phyloP scores from a whole-genome alignment of 2,329 filamentous ascomycete genomes.

The Knoxdaviesia proteae region DNA sequence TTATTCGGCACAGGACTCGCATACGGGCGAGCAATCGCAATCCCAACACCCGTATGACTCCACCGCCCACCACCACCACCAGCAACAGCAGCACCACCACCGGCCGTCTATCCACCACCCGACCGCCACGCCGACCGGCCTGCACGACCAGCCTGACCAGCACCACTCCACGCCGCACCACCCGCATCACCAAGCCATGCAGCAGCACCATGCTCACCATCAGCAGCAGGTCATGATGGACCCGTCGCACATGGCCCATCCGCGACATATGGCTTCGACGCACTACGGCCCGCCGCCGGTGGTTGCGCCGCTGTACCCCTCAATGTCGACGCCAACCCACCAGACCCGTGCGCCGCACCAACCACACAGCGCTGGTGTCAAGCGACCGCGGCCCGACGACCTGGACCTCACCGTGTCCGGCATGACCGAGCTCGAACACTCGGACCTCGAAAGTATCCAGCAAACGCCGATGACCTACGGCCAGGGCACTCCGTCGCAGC shows the following conservation, averaged over 20 bases:
- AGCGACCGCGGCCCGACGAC: slow-evolving; percentile 35
- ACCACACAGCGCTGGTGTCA: slow-evolving; percentile 16
- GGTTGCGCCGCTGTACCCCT: slow-evolving; percentile 29
- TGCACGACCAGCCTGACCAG: slow-evolving; percentile 22
- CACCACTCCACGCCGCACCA: slow-evolving; percentile 15
- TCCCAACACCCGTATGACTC: slow-evolving; percentile 41
- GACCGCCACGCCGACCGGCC: slow-evolving; percentile 17
- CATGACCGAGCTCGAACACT: slow-evolving; percentile 29
- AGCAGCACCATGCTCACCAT: slow-evolving; percentile 25
- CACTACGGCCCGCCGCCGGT: slow-evolving; percentile 31
- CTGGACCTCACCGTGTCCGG: slow-evolving; percentile 32
- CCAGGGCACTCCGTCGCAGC: slow-evolving; percentile 14
- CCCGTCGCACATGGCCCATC: slow-evolving; percentile 26
- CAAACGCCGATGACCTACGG: slow-evolving; percentile 21
- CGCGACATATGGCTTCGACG: slow-evolving; percentile 21
- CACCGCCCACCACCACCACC: slow-evolving; percentile 13
- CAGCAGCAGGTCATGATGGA: slow-evolving; percentile 35
- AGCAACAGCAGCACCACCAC: slow-evolving; percentile 8
- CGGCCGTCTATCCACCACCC: slow-evolving; percentile 24
- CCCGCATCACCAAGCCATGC: slow-evolving; percentile 17
- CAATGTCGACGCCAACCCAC: slow-evolving; percentile 21
- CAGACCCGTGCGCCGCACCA: slow-evolving; percentile 11
- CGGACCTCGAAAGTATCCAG: slow-evolving; percentile 33
- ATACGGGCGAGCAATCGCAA: slow-evolving; percentile 43
- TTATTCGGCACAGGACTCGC: slow-evolving; percentile 47